These are phyloP conservation scores for Helminthosporium solani DNA, from an alignment of 2,329 filamentous ascomycete species.

Conservation along the genomic window DNA sequence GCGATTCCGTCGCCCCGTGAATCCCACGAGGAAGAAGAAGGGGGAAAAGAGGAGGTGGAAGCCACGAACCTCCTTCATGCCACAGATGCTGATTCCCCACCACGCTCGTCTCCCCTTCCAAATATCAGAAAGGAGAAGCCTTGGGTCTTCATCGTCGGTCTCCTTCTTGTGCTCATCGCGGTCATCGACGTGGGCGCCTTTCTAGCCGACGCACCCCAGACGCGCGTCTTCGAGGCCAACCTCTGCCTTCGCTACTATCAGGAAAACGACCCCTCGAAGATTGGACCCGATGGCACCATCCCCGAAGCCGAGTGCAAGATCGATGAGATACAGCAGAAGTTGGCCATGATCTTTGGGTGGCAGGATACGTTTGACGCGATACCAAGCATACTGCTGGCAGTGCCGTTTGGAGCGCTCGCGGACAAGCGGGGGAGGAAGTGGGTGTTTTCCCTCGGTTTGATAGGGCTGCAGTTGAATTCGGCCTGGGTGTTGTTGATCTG, in stretches of 20 bases:
- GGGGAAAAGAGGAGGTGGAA: neutral
- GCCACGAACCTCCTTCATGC: slow-evolving; percentile 17
- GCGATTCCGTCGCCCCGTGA: neutral
- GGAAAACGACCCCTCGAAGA: slow-evolving; percentile 45
- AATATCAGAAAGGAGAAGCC: slow-evolving; percentile 27
- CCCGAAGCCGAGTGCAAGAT: slow-evolving; percentile 53
- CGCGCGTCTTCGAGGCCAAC: slow-evolving; percentile 52
- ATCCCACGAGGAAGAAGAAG: neutral
- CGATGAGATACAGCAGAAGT: slow-evolving; percentile 50
- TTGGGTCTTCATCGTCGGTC: slow-evolving; percentile 31
- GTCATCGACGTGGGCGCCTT: slow-evolving; percentile 50
- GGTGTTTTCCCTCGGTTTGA: slow-evolving; percentile 45
- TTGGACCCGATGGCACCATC: slow-evolving; percentile 45
- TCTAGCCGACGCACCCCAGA: slow-evolving; percentile 48
- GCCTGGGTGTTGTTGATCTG: slow-evolving; percentile 38
- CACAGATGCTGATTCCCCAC: slow-evolving; percentile 2
- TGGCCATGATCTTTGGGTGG: slow-evolving; percentile 53
- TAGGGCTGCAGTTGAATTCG: slow-evolving; percentile 42
- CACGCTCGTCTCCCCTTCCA: neutral
- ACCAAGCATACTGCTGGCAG: slow-evolving; percentile 48
- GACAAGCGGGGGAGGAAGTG: slow-evolving; percentile 51
- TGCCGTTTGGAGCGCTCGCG: slow-evolving; percentile 53
- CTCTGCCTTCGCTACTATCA: slow-evolving; percentile 50
- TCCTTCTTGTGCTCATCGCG: slow-evolving; percentile 46
- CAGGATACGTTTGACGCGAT: slow-evolving; percentile 51